Base-by-base conservation (phyloP, 176 grass and related monocot species). In the Juncus effusus region DNA sequence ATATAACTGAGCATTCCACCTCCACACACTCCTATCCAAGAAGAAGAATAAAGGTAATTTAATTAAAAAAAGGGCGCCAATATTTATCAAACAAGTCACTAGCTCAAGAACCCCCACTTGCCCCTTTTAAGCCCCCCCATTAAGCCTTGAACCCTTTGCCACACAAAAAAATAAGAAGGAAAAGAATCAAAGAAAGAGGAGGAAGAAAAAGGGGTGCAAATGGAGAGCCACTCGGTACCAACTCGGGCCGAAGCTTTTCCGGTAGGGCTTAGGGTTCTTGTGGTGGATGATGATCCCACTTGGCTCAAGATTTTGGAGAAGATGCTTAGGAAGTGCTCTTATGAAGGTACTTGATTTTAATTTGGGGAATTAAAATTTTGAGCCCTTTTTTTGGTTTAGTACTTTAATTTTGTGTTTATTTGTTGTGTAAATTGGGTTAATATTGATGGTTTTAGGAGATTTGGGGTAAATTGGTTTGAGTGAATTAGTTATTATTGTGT, bases 291-390 rank as follows among this genome's bases (percentile, higher is more conserved):
- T 47, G 95, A 99, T 61, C 95, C 89, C 5, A 99, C 95, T 0
- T 99, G 95, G 95, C 76, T 99, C 74, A 99, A 99, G 86, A 99
- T 99, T 72, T 78, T 99, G 50, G 95, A 99, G 78, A 99, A 99
- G 89, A 99, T 99, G 95, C 95, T 99, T 63, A 64, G 85, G 58
- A 99, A 99, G 86, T 99, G 95, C 45, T 94, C 86, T 67, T 99
- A 99, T 56, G 95, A 90, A 90, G 95, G 95, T 84, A 69, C 13
- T 70, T 53, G 9, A 6, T 7, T 13, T 78, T 60, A 4, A 3
- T 3, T 47, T 38, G n/a, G 56, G 81, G 19, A 28, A 28, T 28
- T 84, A 53, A 73, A 81, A 80, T 76, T 75, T 79, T 83, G 81
- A 67, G 40, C 61, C 1, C 74, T 63, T 73, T 47, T 39, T 71